A percentile compares a stretch with the other conserved stretches of the same genome.
Evolutionary conservation across 371 early-diverging fungal species (phyloP).

Genomic region (Circinella minor): DNA sequence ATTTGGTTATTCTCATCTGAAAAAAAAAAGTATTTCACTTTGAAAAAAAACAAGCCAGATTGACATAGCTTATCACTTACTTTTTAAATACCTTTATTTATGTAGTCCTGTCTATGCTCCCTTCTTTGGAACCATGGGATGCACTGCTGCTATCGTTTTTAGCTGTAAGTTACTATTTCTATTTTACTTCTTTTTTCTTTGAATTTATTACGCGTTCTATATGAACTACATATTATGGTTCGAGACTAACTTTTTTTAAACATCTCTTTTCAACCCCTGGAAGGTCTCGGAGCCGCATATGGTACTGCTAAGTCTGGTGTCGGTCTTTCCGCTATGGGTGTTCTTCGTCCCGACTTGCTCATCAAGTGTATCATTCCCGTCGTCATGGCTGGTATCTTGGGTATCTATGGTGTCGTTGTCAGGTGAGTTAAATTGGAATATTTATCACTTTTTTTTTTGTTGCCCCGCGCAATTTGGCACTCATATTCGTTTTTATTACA

Average conservation of each 20-base stretch:
- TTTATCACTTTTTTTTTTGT: no score
- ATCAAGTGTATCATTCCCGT: constrained; percentile 93
- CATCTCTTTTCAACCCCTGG: constrained; percentile 1
- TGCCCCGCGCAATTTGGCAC: no score
- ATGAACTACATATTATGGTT: no score
- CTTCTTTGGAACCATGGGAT: constrained; percentile 97
- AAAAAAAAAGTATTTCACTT: not conserved
- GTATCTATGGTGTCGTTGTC: constrained; percentile 96
- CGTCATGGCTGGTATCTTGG: constrained; percentile 99
- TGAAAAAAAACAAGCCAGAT: not conserved
- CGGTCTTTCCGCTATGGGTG: constrained; percentile 95
- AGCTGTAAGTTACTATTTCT: constrained; percentile 77
- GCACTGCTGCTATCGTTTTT: constrained; percentile 95
- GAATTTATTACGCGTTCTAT: constrained; percentile 19
- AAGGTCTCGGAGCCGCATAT: constrained; percentile 94
- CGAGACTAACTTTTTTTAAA: not conserved
- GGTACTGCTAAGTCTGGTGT: constrained; percentile 98
- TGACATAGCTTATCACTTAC: not conserved
- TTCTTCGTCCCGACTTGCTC: constrained; percentile 92
- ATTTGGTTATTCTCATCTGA: not conserved
- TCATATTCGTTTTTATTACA: constrained; percentile 2
- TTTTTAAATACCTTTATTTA: not conserved
- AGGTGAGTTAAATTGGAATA: constrained; percentile 29
- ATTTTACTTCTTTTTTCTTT: not conserved
- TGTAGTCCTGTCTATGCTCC: constrained; percentile 94